These are phyloP conservation scores for Fusarium euwallaceae DNA, from an alignment of 2,329 filamentous ascomycete genomes.

Conservation along the genomic window DNA sequence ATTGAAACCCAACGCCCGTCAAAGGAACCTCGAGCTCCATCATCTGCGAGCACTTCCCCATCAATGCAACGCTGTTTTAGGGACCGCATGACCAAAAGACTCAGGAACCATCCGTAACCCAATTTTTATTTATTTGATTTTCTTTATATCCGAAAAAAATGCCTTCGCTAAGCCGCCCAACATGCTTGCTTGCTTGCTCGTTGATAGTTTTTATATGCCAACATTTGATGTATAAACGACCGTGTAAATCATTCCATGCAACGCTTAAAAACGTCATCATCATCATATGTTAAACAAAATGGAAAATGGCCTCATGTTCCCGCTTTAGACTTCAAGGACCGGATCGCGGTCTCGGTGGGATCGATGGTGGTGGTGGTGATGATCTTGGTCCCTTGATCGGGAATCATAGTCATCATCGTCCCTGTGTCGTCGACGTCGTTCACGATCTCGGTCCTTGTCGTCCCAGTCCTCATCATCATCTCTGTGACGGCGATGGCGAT, in stretches of 20 bases:
- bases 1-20: slow-evolving; percentile 8
- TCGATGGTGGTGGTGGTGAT: slow-evolving; percentile 52
- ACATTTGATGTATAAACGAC: slow-evolving; percentile 19
- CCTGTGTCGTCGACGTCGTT: slow-evolving; percentile 48
- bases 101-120: background rate
- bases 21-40: background rate
- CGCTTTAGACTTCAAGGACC: slow-evolving; percentile 32
- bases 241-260: slow-evolving; percentile 26
- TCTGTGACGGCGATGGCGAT: slow-evolving; percentile 44
- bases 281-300: slow-evolving; percentile 4
- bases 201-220: slow-evolving; percentile 23
- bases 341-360: slow-evolving; percentile 50
- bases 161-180: slow-evolving; percentile 32
- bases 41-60: background rate
- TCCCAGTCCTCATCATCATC: slow-evolving; percentile 48
- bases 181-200: slow-evolving; percentile 21
- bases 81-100: background rate
- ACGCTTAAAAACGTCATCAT: slow-evolving; percentile 20
- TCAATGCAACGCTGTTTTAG: background rate
- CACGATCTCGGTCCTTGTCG: slow-evolving; percentile 55
- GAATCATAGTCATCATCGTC: slow-evolving; percentile 47
- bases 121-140: slow-evolving; percentile 27
- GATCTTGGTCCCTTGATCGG: slow-evolving; percentile 48
- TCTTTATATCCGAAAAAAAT: slow-evolving; percentile 27
- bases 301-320: background rate